Evolutionary conservation across 441 rosid species (phyloP), one percentile per base, ranked within the genome.

Genomic region (Eruca vesicaria): DNA sequence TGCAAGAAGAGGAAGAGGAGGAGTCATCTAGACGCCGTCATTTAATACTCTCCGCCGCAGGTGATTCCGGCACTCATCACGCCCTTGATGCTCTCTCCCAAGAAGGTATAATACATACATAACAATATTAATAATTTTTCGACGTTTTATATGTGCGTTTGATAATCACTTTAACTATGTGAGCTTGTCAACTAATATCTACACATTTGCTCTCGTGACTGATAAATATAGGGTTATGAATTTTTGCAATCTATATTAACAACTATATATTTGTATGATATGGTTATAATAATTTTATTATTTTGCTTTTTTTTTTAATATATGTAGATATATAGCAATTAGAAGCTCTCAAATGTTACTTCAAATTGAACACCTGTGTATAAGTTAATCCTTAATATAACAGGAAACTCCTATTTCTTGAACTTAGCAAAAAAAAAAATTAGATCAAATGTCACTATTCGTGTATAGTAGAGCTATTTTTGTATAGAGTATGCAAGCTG

Each of bases 71-170:
- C 14, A 81, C 88, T 23, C 73, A 85, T 66, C 69, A 82, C 28
- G 79, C 86, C 69, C 83, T 88, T n/a, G 99, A 95, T 81, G 94
- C 97, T 29, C 87, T 95, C 66, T 95, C 99, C 14, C 99, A 93
- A 74, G 96, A 95, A 87, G 99, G 99, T 88, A 66, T 32, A 11
- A 32, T 21, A 21, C 9, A 8, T 43, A 11, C n/a, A 21, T 3
- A 48, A 23, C 15, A 23, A 21, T 6, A 11, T 41, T n/a, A n/a
- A n/a, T n/a, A n/a, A n/a, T n/a, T n/a, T 1, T 35, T 26, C 20
- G 20, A 35, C 52, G 59, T 61, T 20, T 32, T 32, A 6, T 71
- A 19, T 52, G 12, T 28, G 6, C 16, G 10, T 33, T 43, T 41
- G 23, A 8, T 33, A 63, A 21, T 53, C 32, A 26, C 36, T 11